phyloP scores from a whole-genome alignment of 805 yeast genomes.

The Schizosaccharomyces lindneri region DNA sequence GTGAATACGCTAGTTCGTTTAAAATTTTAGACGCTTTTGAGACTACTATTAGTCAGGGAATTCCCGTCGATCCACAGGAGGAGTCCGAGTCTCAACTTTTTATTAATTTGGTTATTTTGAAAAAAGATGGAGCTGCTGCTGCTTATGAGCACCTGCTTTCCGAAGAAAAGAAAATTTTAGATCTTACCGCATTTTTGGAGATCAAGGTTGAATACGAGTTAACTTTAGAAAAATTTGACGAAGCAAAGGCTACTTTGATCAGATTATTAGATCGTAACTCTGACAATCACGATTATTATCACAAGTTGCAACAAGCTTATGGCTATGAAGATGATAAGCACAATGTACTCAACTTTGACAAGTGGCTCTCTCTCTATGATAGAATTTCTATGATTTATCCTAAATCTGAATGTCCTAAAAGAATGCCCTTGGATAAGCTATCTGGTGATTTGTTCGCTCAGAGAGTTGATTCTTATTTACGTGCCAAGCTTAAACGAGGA shows the following conservation, averaged over 20 bases:
- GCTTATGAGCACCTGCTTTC: constrained; percentile 15
- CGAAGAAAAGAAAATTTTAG: constrained; percentile 28
- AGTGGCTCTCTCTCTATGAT: constrained; percentile 22
- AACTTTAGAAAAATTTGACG: constrained; percentile 29
- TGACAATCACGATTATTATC: constrained; percentile 44
- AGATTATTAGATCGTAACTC: constrained; percentile 63
- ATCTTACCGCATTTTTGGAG: constrained; percentile 25
- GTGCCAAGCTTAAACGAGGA: constrained; percentile 42
- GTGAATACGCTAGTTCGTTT: constrained; percentile 42
- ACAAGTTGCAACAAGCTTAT: constrained; percentile 38
- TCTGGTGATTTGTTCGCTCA: constrained; percentile 23
- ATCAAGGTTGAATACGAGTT: constrained; percentile 37
- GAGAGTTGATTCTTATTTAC: constrained; percentile 29
- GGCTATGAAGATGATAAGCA: constrained; percentile 21
- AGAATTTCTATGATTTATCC: constrained; percentile 29
- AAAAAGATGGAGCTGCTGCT: not conserved
- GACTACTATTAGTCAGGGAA: constrained; percentile 25
- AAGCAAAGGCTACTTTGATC: constrained; percentile 47
- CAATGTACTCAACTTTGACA: constrained; percentile 5
- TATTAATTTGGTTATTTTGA: not conserved
- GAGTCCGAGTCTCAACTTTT: not conserved
- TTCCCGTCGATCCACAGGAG: not conserved
- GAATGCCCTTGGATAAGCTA: constrained; percentile 10
- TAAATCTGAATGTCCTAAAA: not conserved
- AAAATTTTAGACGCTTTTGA: constrained; percentile 55